Evolutionary conservation across 495 filamentous ascomycete genomes (phyloP).

Genomic region (Trypethelium eluteriae): DNA sequence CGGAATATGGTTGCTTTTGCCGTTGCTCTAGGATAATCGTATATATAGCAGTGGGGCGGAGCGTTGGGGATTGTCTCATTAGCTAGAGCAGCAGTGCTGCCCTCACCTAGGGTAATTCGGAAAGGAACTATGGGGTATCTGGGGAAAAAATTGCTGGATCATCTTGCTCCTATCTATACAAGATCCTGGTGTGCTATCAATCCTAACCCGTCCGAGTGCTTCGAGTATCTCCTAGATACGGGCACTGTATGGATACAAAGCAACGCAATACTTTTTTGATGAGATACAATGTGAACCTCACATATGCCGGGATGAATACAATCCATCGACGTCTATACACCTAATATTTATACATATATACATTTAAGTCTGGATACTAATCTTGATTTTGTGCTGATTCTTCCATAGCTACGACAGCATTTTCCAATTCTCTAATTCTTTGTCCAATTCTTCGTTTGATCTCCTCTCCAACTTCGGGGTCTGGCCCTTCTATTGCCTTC

Average conservation of each 20-base stretch:
- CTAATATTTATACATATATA: neutral
- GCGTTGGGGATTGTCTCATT: neutral
- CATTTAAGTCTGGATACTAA: constrained; percentile 7
- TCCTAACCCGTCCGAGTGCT: too few relatives aligned
- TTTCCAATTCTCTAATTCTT: constrained; percentile 48
- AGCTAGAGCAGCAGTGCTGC: neutral
- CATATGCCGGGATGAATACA: too few relatives aligned
- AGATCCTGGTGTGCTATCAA: too few relatives aligned
- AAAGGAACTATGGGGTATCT: too few relatives aligned
- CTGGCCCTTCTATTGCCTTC: constrained; percentile 32
- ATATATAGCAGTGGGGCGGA: neutral
- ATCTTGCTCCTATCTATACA: too few relatives aligned
- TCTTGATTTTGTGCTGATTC: constrained; percentile 36
- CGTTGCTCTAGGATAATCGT: neutral
- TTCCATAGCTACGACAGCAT: constrained; percentile 44
- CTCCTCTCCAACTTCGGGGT: constrained; percentile 39
- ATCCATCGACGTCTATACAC: too few relatives aligned
- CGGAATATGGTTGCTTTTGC: neutral
- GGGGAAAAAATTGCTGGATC: too few relatives aligned
- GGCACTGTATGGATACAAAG: too few relatives aligned
- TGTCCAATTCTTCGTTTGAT: constrained; percentile 44
- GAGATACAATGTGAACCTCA: too few relatives aligned
- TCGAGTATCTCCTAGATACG: too few relatives aligned
- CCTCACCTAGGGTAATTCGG: too few relatives aligned
- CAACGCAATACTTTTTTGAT: too few relatives aligned